Conservation (phyloP, 345 rosid genomes). For the Laguncularia racemosa region DNA sequence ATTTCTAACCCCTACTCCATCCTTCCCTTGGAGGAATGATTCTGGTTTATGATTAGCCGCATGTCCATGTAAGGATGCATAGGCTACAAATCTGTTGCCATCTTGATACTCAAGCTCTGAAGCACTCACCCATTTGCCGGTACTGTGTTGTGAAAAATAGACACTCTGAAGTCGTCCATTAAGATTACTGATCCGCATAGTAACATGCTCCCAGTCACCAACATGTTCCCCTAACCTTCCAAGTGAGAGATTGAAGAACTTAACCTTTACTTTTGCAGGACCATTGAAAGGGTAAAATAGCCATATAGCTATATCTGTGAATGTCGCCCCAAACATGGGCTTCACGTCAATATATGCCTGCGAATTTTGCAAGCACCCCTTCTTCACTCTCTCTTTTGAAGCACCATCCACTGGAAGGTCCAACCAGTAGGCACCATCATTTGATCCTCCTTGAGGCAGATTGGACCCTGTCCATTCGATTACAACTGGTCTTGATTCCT, state of each 20-base stretch:
- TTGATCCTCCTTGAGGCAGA: slow-evolving; percentile 18
- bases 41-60: slow-evolving; percentile 3
- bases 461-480: slow-evolving; percentile 11
- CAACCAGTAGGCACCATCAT: slow-evolving; percentile 12
- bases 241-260: slow-evolving; percentile 5
- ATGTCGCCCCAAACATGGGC: slow-evolving; percentile 16
- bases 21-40: slow-evolving; percentile 11
- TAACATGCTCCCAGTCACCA: slow-evolving; percentile 23
- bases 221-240: slow-evolving; percentile 16
- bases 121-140: slow-evolving; percentile 11
- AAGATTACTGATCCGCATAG: slow-evolving; percentile 18
- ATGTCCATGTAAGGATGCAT: slow-evolving; percentile 18
- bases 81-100: slow-evolving; percentile 13
- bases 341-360: slow-evolving; percentile 15
- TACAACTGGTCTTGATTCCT: slow-evolving; percentile 10
- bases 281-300: slow-evolving; percentile 22
- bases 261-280: slow-evolving; percentile 12
- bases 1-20: slow-evolving; percentile 14
- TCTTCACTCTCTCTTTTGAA: slow-evolving; percentile 13
- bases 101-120: slow-evolving; percentile 15
- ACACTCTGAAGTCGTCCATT: slow-evolving; percentile 12
- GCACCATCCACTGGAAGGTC: slow-evolving; percentile 16
- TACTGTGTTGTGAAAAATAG: slow-evolving; percentile 7
- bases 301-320: slow-evolving; percentile 16
- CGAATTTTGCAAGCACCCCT: slow-evolving; percentile 11